Conservation (phyloP, 129 eudicot genomes). For the Ambrosia trifida region DNA sequence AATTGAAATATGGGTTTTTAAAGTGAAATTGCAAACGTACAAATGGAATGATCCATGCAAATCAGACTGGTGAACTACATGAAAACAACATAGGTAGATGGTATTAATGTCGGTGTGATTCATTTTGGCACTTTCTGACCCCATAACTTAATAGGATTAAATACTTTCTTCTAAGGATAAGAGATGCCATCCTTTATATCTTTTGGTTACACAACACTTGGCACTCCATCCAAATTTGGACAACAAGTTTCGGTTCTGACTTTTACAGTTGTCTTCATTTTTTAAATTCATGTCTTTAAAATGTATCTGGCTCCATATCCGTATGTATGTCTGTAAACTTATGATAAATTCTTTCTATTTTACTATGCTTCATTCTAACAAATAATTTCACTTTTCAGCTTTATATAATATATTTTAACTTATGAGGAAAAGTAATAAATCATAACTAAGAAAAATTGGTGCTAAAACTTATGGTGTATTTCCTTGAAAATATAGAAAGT, state of each 20-base stretch:
- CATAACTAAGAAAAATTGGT: too few species aligned
- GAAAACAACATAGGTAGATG: background rate
- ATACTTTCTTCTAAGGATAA: slow-evolving; percentile 8
- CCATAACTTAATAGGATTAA: too few species aligned
- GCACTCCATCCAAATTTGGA: background rate
- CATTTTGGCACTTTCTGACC: slow-evolving; percentile 13
- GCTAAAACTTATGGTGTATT: too few species aligned
- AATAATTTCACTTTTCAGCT: too few species aligned
- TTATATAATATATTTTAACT: too few species aligned
- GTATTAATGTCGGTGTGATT: slow-evolving; percentile 19
- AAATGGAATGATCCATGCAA: slow-evolving; percentile 13
- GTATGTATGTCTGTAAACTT: background rate
- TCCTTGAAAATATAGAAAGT: too few species aligned
- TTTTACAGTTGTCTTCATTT: background rate
- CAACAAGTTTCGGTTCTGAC: background rate
- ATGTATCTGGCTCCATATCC: background rate
- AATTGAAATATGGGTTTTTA: too few species aligned
- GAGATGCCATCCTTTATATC: background rate
- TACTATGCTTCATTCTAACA: background rate
- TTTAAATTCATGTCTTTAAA: background rate
- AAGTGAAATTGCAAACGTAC: too few species aligned
- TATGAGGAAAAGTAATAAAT: too few species aligned
- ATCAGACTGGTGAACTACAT: background rate
- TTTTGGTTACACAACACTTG: background rate
- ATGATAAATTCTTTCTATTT: background rate